Evolutionary conservation across 2,329 filamentous ascomycete genomes (phyloP).

Genomic region (Alternaria gansuensis): DNA sequence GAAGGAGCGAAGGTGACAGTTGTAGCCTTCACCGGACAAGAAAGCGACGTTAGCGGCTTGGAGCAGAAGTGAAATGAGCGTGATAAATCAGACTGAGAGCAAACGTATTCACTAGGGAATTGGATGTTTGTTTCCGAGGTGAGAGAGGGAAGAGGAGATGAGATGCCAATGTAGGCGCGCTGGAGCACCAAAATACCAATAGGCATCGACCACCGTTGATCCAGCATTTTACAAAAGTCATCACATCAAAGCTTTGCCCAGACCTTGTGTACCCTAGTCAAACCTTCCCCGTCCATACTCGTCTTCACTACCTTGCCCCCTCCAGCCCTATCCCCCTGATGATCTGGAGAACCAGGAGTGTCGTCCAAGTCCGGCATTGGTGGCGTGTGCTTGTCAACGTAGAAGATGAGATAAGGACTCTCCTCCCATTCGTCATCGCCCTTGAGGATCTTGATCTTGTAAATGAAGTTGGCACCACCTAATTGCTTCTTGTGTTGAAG

Average conservation of each 20-base stretch:
- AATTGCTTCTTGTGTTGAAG: slow-evolving; percentile 25
- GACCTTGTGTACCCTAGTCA: neutral
- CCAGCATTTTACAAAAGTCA: neutral
- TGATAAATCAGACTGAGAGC: neutral
- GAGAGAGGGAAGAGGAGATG: neutral
- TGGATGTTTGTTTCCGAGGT: neutral
- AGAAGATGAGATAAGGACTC: slow-evolving; percentile 17
- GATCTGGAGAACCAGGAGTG: neutral
- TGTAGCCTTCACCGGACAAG: neutral
- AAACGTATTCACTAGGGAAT: neutral
- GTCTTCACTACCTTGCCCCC: neutral
- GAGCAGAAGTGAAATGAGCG: neutral
- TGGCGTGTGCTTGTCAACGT: slow-evolving; percentile 9
- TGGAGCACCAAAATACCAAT: neutral
- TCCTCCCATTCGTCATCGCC: neutral
- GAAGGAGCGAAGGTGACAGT: neutral
- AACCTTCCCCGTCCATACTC: neutral
- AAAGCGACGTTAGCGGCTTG: neutral
- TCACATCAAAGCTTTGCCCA: neutral
- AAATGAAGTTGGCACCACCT: slow-evolving; percentile 21
- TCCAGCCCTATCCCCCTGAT: neutral
- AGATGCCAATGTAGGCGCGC: neutral
- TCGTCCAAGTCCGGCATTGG: neutral
- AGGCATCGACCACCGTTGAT: neutral
- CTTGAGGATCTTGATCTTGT: slow-evolving; percentile 17